Percentiles rank a stretch among this genome's conserved stretches.
These are phyloP conservation scores for Crataegus laevigata DNA, from an alignment of 306 rosid genomes.

Conservation along the genomic window DNA sequence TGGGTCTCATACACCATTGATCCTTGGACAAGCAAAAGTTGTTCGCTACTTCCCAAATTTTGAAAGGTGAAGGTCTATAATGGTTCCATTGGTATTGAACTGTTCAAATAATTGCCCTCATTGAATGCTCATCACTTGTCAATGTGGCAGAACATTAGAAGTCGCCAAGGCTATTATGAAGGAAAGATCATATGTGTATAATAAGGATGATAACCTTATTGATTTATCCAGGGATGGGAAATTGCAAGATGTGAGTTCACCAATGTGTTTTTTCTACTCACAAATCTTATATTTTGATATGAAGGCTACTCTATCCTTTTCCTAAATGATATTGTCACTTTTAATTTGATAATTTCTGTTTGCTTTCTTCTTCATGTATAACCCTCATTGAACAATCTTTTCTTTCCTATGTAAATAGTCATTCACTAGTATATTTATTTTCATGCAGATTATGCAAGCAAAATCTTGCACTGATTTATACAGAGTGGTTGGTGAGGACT, in stretches of 20 bases:
- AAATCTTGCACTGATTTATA: slow-evolving; percentile 86
- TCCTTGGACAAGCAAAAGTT: slow-evolving; percentile 96
- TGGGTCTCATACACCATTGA: slow-evolving; percentile 90
- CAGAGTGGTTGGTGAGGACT: slow-evolving; percentile 74
- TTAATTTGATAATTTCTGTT: not conserved
- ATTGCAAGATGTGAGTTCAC: slow-evolving; percentile 57
- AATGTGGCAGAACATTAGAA: slow-evolving; percentile 56
- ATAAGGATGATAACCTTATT: slow-evolving; percentile 59
- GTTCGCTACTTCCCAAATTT: slow-evolving; percentile 77
- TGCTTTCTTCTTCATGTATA: not conserved
- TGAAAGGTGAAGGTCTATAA: slow-evolving; percentile 51
- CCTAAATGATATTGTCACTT: not conserved
- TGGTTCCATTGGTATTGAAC: not conserved
- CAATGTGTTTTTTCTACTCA: not conserved
- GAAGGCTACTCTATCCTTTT: not conserved
- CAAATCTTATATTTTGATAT: not conserved
- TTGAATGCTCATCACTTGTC: slow-evolving; percentile 16
- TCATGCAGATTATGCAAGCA: slow-evolving; percentile 65
- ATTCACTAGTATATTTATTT: not conserved
- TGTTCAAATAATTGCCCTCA: not conserved
- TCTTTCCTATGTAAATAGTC: not conserved
- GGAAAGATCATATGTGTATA: slow-evolving; percentile 55
- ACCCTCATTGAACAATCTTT: not conserved
- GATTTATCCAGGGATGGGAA: slow-evolving; percentile 66
- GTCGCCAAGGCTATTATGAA: slow-evolving; percentile 69